Evolutionary conservation across 2,329 filamentous ascomycete genomes (phyloP).

Genomic region (Fusarium chuoi): DNA sequence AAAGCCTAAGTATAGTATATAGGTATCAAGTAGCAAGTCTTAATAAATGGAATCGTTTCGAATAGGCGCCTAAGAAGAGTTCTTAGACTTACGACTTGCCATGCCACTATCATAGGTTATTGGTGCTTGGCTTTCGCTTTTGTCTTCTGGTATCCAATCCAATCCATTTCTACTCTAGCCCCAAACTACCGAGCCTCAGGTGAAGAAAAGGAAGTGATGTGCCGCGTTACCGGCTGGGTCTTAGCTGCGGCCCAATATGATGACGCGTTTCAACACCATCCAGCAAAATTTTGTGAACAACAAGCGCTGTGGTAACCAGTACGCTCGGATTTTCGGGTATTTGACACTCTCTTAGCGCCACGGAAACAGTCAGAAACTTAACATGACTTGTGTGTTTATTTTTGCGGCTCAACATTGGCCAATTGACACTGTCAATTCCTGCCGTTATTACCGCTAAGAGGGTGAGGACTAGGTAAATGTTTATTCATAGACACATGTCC

Average conservation of each 20-base stretch:
- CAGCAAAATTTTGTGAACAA: neutral
- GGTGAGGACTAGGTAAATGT: neutral
- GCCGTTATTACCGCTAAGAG: conserved; percentile 9
- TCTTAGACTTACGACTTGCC: neutral
- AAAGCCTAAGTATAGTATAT: neutral
- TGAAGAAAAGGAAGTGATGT: conserved; percentile 19
- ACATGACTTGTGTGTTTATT: conserved; percentile 1
- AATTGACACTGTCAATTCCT: conserved; percentile 13
- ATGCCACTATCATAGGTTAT: conserved; percentile 6
- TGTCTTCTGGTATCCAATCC: conserved; percentile 4
- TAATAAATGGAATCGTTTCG: too few relatives aligned
- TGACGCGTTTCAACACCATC: conserved; percentile 38
- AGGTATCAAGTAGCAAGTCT: neutral
- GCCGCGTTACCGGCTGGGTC: conserved; percentile 39
- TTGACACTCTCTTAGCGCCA: conserved; percentile 12
- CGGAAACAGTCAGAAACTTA: neutral
- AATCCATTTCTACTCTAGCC: neutral
- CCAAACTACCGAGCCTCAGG: conserved; percentile 32
- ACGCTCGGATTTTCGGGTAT: neutral
- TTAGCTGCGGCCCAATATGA: conserved; percentile 37
- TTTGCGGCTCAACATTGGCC: conserved; percentile 28
- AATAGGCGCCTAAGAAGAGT: conserved; percentile 10
- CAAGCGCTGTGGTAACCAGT: conserved; percentile 15
- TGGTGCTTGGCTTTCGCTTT: conserved; percentile 12
- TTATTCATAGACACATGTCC: conserved; percentile 11